Evolutionary conservation across 164 flowering plant genomes (phyloP).

Genomic region (Echeveria elegans): DNA sequence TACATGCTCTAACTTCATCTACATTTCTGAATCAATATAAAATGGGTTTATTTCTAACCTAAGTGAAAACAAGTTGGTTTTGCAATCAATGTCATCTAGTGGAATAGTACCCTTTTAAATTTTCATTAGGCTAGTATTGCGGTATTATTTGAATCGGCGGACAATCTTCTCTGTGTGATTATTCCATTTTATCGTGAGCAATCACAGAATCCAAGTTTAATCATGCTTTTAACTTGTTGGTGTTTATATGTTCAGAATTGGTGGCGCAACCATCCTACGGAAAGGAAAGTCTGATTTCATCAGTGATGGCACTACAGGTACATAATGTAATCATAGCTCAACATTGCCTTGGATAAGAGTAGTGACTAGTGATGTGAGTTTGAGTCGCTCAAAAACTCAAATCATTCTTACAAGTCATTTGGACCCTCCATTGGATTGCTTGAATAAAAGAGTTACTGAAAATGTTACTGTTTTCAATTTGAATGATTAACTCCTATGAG

Average conservation of each 20-base stretch:
- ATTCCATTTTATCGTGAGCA: neutral
- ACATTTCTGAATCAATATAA: neutral
- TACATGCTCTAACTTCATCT: no score
- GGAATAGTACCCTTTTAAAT: neutral
- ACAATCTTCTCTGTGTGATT: neutral
- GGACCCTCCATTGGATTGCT: neutral
- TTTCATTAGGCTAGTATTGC: neutral
- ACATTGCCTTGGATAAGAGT: neutral
- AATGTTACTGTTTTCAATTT: neutral
- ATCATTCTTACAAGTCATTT: no score
- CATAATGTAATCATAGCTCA: neutral
- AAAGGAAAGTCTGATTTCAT: slow-evolving; percentile 85
- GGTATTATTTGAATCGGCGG: neutral
- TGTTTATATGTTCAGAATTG: slow-evolving; percentile 49
- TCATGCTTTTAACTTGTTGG: neutral
- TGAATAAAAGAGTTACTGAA: neutral
- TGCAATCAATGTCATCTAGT: neutral
- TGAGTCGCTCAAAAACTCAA: neutral
- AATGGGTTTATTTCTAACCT: neutral
- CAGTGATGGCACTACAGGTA: slow-evolving; percentile 84
- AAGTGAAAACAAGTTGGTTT: neutral
- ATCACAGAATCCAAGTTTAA: neutral
- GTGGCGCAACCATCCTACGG: slow-evolving; percentile 72
- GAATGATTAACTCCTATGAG: neutral
- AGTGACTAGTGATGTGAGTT: neutral